Percentiles rank a stretch among this genome's conserved stretches.
These are phyloP conservation scores for Elsinoe necatrix DNA, from an alignment of 2,329 filamentous ascomycete species.

Conservation along the genomic window DNA sequence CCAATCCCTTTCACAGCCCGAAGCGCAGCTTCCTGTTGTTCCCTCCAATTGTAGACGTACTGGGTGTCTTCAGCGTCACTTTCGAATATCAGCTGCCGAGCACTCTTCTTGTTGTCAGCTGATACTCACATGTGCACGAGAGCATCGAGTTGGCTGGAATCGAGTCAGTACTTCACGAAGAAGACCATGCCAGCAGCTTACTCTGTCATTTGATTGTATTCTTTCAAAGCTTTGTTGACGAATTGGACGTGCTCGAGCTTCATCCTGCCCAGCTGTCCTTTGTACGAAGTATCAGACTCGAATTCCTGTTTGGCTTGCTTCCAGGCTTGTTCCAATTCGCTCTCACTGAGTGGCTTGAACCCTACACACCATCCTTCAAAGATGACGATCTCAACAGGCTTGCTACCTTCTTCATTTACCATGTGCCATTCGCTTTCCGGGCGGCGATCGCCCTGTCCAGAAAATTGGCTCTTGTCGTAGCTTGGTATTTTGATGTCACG, in stretches of 20 bases:
- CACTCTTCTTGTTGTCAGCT: slow-evolving; percentile 21
- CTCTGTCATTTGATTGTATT: slow-evolving; percentile 53
- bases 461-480: slow-evolving; percentile 76
- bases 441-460: slow-evolving; percentile 67
- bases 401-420: slow-evolving; percentile 46
- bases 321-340: slow-evolving; percentile 48
- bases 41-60: slow-evolving; percentile 78
- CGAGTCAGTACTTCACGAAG: slow-evolving; percentile 18
- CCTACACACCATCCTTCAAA: slow-evolving; percentile 91
- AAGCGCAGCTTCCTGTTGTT: slow-evolving; percentile 69
- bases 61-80: slow-evolving; percentile 61
- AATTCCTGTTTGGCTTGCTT: slow-evolving; percentile 43
- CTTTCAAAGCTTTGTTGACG: slow-evolving; percentile 50
- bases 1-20: slow-evolving; percentile 59
- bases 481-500: slow-evolving; percentile 55
- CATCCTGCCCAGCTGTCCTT: slow-evolving; percentile 46
- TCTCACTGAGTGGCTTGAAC: slow-evolving; percentile 57
- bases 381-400: slow-evolving; percentile 54
- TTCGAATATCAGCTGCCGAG: slow-evolving; percentile 7
- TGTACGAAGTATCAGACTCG: slow-evolving; percentile 36
- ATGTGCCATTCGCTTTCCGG: slow-evolving; percentile 53
- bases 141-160: slow-evolving; percentile 46
- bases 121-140: slow-evolving; percentile 55
- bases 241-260: slow-evolving; percentile 48
- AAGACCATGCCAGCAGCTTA: slow-evolving; percentile 23